These are phyloP conservation scores for Alternaria infectoria DNA, from an alignment of 2,329 filamentous ascomycete species.

Conservation along the genomic window DNA sequence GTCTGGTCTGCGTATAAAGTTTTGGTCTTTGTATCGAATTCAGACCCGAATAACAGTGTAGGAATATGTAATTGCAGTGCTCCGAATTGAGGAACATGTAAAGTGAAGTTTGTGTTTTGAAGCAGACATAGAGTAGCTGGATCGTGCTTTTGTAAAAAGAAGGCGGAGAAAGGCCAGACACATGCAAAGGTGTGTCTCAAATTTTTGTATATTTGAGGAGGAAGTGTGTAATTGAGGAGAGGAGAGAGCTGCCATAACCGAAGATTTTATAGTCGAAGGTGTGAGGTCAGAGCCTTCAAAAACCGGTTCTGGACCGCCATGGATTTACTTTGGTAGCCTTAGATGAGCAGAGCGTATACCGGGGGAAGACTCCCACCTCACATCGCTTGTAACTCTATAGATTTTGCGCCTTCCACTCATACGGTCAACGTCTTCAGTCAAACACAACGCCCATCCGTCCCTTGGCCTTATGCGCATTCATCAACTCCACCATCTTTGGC, in stretches of 20 bases:
- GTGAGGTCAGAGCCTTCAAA: not conserved
- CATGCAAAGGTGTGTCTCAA: too few species aligned
- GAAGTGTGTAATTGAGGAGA: not conserved
- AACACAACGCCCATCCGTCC: slow-evolving; percentile 43
- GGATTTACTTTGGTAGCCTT: not conserved
- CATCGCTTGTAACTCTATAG: not conserved
- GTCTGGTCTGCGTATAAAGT: too few species aligned
- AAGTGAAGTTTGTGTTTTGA: too few species aligned
- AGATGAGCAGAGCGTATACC: not conserved
- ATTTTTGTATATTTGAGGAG: too few species aligned
- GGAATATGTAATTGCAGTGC: not conserved
- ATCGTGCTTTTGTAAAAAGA: too few species aligned
- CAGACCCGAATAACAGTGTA: too few species aligned
- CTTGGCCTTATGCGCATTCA: slow-evolving; percentile 39
- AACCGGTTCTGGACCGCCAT: not conserved
- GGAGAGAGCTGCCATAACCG: not conserved
- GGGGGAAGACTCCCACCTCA: not conserved
- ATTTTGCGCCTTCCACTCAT: not conserved
- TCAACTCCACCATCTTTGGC: slow-evolving; percentile 45
- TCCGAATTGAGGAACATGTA: not conserved
- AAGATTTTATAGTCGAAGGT: too few species aligned
- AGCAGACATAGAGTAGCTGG: too few species aligned
- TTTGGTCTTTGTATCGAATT: too few species aligned
- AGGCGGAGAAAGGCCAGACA: too few species aligned
- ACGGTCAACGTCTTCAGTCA: slow-evolving; percentile 6